Evolutionary conservation across 1,139 yeast genomes (phyloP), one percentile per base, ranked within the genome.

Genomic region (Scheffersomyces parashehatae): DNA sequence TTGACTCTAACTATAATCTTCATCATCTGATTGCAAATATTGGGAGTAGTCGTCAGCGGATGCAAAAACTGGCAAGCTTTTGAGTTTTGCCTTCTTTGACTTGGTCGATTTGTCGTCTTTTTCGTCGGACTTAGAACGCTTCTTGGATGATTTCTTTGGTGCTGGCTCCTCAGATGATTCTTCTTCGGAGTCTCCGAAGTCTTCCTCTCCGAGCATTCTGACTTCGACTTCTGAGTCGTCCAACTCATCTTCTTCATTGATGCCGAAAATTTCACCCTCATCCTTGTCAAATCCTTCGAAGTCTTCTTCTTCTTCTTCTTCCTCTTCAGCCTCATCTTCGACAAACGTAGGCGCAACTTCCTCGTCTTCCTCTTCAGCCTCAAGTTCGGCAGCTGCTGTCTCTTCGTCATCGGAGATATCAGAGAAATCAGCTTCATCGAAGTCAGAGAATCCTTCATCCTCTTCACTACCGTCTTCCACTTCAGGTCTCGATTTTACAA

Each of bases 21-120:
- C 86, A 42, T 80, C 82, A 35, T 82, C 85, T 5, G 87, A 83
- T 39, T 78, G 75, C 62, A 88, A 69, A 57, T 85, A 85, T 59
- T 85, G 74, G 16, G 96, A 85, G 62, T 90, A 91, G 52, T 89
- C 97, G 37, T 88, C 97, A 8, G 83, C 95, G 38, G 95, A 84
- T 2, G 97, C 98, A 70, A 89, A 91, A 15, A 83, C 77, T 15
- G 98, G 97, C 51, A 91, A 70, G 45, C 78, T 81, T 60, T 78
- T 83, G 57, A 85, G 68, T 65, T 81, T 85, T 51, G 74, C 68
- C 60, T 75, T 82, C 73, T 83, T 84, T 33, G 74, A 62, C 54
- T 73, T 77, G 53, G 64, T 64, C 28, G 45, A 43, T 37, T 54
- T 48, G 10, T 31, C 14, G 12, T 51, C 53, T 10, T 48, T 49